Evolutionary conservation across 1,284 basidiomycete species (phyloP).

Genomic region (Malassezia yamatoensis): DNA sequence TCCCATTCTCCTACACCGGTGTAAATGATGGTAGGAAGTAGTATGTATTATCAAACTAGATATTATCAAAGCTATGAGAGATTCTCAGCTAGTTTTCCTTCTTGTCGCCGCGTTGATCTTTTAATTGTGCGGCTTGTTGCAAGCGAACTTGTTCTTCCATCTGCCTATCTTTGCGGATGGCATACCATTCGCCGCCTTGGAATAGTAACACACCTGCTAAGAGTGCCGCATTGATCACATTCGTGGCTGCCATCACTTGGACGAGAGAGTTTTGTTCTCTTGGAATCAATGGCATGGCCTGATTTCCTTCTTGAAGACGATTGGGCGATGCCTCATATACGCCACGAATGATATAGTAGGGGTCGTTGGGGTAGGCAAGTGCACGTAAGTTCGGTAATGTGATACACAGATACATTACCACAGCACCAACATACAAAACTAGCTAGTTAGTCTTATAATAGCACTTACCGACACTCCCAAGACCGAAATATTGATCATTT

Average conservation of each 20-base stretch:
- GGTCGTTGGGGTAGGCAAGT: slow-evolving; percentile 34
- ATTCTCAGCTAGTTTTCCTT: neutral
- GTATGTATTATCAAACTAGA: neutral
- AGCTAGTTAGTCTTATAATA: neutral
- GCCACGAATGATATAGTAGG: slow-evolving; percentile 11
- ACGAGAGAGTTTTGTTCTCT: slow-evolving; percentile 31
- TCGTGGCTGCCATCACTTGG: slow-evolving; percentile 37
- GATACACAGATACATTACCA: slow-evolving; percentile 42
- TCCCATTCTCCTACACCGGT: slow-evolving; percentile 5
- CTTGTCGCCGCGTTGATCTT: slow-evolving; percentile 4
- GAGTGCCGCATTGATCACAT: slow-evolving; percentile 34
- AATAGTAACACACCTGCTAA: slow-evolving; percentile 37
- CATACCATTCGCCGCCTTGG: slow-evolving; percentile 37
- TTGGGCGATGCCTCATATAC: slow-evolving; percentile 2
- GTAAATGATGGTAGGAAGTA: too few relatives aligned
- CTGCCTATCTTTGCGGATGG: slow-evolving; percentile 9
- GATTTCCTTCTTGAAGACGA: neutral
- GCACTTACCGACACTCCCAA: slow-evolving; percentile 28
- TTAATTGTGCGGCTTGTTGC: slow-evolving; percentile 13
- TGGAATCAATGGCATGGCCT: slow-evolving; percentile 18
- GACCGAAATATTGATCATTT: slow-evolving; percentile 45
- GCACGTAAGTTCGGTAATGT: slow-evolving; percentile 38
- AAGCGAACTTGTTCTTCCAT: slow-evolving; percentile 11
- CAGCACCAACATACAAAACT: slow-evolving; percentile 36
- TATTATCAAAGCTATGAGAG: neutral